Evolutionary conservation across 192 early-diverging fungal genomes (phyloP).

Genomic region (Coemansia sp.): DNA sequence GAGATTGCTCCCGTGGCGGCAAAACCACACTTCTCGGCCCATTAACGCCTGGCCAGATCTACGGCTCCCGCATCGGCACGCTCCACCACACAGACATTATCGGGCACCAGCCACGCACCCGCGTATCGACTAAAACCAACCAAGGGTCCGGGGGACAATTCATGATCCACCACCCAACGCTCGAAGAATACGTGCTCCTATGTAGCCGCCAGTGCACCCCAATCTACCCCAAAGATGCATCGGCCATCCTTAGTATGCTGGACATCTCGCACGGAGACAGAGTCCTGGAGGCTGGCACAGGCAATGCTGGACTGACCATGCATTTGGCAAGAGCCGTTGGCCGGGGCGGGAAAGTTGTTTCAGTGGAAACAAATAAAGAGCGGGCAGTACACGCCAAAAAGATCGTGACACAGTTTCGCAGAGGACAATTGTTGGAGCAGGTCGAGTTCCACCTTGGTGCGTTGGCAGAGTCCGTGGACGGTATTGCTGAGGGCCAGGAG

Average conservation of each 20-base stretch:
- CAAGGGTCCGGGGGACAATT: conserved; percentile 7
- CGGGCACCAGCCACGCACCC: conserved; percentile 16
- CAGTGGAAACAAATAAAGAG: conserved; percentile 54
- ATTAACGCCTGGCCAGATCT: not conserved
- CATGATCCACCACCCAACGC: conserved; percentile 38
- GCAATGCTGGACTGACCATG: conserved; percentile 63
- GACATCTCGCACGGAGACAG: conserved; percentile 57
- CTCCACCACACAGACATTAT: conserved; percentile 27
- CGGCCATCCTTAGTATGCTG: conserved; percentile 50
- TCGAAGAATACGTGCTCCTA: conserved; percentile 27
- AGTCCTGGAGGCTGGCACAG: conserved; percentile 67
- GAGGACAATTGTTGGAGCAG: conserved; percentile 46
- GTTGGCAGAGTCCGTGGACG: conserved; percentile 14
- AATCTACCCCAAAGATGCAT: conserved; percentile 68
- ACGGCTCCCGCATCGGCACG: conserved; percentile 14
- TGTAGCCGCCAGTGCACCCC: conserved; percentile 43
- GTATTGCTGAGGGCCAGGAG: not conserved
- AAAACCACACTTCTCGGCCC: conserved; percentile 26
- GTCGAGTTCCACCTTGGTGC: conserved; percentile 50
- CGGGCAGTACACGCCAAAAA: conserved; percentile 51
- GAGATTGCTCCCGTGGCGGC: conserved; percentile 20
- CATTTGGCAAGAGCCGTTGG: conserved; percentile 59
- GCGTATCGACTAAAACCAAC: conserved; percentile 6
- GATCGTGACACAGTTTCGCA: conserved; percentile 51
- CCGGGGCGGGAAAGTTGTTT: conserved; percentile 50